Conservation (phyloP, 495 filamentous ascomycete species). For the Hypoxylon subgilvum region DNA sequence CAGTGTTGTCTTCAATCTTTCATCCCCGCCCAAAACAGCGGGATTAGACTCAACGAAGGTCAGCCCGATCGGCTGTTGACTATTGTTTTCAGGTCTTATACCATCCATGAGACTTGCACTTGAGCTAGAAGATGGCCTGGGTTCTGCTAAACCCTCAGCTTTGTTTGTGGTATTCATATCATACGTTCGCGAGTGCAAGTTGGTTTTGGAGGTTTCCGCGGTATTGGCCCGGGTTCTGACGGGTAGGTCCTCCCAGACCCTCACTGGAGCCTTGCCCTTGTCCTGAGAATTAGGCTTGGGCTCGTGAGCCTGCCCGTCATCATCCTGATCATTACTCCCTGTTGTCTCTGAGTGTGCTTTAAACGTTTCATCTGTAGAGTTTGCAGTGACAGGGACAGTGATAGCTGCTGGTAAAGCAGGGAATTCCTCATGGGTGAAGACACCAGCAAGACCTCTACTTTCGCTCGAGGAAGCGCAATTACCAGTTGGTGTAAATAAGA, state of each 20-base stretch:
- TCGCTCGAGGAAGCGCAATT: background rate
- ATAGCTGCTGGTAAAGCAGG: background rate
- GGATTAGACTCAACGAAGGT: background rate
- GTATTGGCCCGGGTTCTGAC: background rate
- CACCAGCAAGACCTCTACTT: background rate
- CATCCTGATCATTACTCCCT: background rate
- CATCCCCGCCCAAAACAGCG: background rate
- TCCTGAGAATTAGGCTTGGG: background rate
- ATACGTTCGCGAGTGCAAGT: background rate
- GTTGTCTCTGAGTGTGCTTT: background rate
- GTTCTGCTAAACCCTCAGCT: background rate
- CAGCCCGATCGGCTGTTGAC: background rate
- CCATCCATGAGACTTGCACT: background rate
- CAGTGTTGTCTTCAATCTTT: background rate
- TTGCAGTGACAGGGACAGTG: background rate
- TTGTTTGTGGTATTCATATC: background rate
- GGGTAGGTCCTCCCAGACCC: background rate
- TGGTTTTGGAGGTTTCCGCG: background rate
- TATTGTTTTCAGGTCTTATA: background rate
- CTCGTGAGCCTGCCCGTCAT: background rate
- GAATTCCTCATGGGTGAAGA: background rate
- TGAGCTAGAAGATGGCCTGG: background rate
- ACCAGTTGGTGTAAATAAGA: background rate
- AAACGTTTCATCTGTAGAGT: background rate
- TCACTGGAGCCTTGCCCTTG: slow-evolving; percentile 17